phyloP scores from a whole-genome alignment of 2,329 filamentous ascomycete genomes.

The Trichoderma sp. region DNA sequence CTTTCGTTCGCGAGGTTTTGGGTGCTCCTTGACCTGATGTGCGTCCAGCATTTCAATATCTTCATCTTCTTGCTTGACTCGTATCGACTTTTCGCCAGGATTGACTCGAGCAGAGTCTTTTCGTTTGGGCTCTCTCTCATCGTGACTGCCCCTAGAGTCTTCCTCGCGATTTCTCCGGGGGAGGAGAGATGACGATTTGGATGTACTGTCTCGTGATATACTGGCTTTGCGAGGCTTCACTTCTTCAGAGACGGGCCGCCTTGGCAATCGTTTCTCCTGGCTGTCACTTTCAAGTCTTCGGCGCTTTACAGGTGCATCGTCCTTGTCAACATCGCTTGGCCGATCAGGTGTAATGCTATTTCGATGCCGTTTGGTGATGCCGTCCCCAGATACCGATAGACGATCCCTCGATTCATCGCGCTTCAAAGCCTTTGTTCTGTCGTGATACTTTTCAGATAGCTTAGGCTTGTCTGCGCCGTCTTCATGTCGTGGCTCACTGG shows the following conservation, averaged over 20 bases:
- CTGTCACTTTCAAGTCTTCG: slow-evolving; percentile 59
- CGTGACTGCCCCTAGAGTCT: slow-evolving; percentile 43
- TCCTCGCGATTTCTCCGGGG: slow-evolving; percentile 50
- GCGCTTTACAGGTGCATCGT: slow-evolving; percentile 59
- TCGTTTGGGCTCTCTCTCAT: slow-evolving; percentile 45
- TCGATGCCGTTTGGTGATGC: slow-evolving; percentile 60
- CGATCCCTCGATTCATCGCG: slow-evolving; percentile 64
- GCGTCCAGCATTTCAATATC: slow-evolving; percentile 62
- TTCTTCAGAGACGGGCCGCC: slow-evolving; percentile 51
- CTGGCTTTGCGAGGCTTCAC: slow-evolving; percentile 50
- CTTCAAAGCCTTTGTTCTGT: slow-evolving; percentile 64
- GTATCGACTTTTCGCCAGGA: slow-evolving; percentile 54
- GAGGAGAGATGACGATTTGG: slow-evolving; percentile 42
- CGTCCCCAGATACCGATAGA: slow-evolving; percentile 54
- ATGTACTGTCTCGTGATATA: slow-evolving; percentile 46
- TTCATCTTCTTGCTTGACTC: slow-evolving; percentile 60
- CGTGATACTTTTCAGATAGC: slow-evolving; percentile 59
- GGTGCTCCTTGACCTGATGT: slow-evolving; percentile 38
- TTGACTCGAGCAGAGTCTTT: slow-evolving; percentile 48
- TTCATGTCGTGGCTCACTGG: slow-evolving; percentile 54
- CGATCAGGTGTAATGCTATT: slow-evolving; percentile 62
- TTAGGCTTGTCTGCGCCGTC: slow-evolving; percentile 54
- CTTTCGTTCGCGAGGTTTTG: slow-evolving; percentile 42
- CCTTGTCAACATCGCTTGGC: slow-evolving; percentile 57
- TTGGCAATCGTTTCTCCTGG: slow-evolving; percentile 52